phyloP scores from a whole-genome alignment of 2,329 filamentous ascomycete genomes.

The Colletotrichum spaethianum region DNA sequence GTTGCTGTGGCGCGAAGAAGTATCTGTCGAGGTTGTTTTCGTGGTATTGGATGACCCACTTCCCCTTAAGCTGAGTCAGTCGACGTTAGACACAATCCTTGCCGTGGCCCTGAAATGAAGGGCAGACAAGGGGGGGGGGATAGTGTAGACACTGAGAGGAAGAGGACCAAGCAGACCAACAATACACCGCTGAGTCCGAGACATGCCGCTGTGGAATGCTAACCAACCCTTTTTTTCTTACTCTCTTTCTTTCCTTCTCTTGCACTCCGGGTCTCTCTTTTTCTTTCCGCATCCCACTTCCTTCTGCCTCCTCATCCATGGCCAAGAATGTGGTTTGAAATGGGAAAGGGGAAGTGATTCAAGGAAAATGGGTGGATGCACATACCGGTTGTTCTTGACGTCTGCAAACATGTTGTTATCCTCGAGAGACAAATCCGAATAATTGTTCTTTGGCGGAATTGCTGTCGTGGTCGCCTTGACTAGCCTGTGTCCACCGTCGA shows the following conservation, averaged over 20 bases:
- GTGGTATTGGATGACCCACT: constrained; percentile 74
- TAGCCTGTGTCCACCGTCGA: constrained; percentile 64
- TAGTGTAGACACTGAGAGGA: constrained; percentile 15
- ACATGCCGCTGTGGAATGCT: constrained; percentile 41
- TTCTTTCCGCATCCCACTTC: background rate
- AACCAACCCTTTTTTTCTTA: constrained; percentile 24
- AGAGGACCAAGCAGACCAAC: constrained; percentile 30
- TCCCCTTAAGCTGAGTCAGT: constrained; percentile 63
- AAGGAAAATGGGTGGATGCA: constrained; percentile 44
- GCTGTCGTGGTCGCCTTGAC: constrained; percentile 53
- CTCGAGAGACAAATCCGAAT: constrained; percentile 56
- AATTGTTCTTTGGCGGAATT: constrained; percentile 52
- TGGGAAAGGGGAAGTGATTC: constrained; percentile 30
- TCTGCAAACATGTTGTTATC: constrained; percentile 74
- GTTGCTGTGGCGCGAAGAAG: constrained; percentile 74
- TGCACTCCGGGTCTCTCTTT: constrained; percentile 7
- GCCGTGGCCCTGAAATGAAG: constrained; percentile 43
- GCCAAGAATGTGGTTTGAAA: constrained; percentile 37
- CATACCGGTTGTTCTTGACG: constrained; percentile 71
- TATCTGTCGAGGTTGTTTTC: constrained; percentile 71
- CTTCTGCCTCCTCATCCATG: constrained; percentile 11
- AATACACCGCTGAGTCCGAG: constrained; percentile 38
- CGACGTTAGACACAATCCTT: constrained; percentile 47
- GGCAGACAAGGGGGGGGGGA: constrained; percentile 38
- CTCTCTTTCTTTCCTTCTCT: background rate